Evolutionary conservation across 2,329 filamentous ascomycete genomes (phyloP), one percentile per base, ranked within the genome.

Genomic region (Helotiales sp.): DNA sequence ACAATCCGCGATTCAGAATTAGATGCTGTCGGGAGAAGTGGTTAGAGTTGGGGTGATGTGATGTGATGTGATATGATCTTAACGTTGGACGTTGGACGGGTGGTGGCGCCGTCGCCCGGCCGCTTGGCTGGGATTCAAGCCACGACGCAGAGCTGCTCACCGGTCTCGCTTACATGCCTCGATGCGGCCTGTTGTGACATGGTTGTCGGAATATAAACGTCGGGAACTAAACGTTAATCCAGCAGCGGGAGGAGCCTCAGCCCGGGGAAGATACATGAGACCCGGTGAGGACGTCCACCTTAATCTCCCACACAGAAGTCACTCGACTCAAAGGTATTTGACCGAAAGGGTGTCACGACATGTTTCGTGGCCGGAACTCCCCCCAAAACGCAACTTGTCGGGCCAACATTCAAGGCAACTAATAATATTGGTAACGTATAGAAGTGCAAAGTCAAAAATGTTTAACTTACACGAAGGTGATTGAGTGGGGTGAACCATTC

Each of bases 131-230:
- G 32, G 13, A 28, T 55, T 11, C 28, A n/a, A 50, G 28, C 52
- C n/a, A 55, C 17, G 26, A 55, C 28, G 52, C 50, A 52, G 22
- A 13, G 22, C 5, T 17, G 8, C 28, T 30, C 50, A 55, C 52
- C 52, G 52, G 30, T 22, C 26, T 37, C 52, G 52, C 52, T 55
- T 55, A 32, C 17, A 55, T 55, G 17, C n/a, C 52, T 55, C 26
- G n/a, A 55, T 55, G 7, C 17, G 13, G 52, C 32, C 20, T 55
- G 15, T 55, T 3, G 7, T 37, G 17, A 17, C 20, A 55, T 13
- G 2, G 28, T 32, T 34, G 28, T 4, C n/a, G 20, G 34, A 32
- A 11, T 34, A 32, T 55, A 20, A 34, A 6, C 15, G 6, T 11
- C 3, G n/a, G 13, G 24, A 50, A 50, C 24, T 26, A 28, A 50